Percentiles rank a stretch among this genome's conserved stretches.
Conservation (phyloP, 129 eudicot species). For the Saussurea involucrata region DNA sequence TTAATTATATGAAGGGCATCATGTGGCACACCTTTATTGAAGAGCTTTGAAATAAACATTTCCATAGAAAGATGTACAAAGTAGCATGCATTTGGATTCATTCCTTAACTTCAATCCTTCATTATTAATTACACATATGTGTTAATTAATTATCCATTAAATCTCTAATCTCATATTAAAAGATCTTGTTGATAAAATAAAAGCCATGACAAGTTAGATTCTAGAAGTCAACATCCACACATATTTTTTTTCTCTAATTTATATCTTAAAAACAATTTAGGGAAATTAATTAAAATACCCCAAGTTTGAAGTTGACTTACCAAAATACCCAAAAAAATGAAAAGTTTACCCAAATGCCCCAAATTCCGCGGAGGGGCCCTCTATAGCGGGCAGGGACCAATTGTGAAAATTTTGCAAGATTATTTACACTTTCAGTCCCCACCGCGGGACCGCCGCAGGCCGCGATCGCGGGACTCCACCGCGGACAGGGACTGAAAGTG, state of each 20-base stretch:
- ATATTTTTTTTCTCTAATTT: background rate
- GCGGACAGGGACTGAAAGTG: too few species aligned
- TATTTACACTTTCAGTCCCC: too few species aligned
- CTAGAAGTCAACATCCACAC: background rate
- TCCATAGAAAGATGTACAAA: slow-evolving; percentile 11
- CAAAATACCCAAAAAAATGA: too few species aligned
- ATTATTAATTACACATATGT: slow-evolving; percentile 1
- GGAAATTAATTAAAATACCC: too few species aligned
- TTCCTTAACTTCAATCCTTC: background rate
- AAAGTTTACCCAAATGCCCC: too few species aligned
- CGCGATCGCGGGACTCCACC: too few species aligned
- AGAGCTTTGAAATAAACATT: background rate
- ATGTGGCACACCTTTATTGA: slow-evolving; percentile 12
- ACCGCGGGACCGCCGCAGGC: too few species aligned
- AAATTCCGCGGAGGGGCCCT: too few species aligned
- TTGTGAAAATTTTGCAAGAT: too few species aligned
- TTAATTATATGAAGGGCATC: too few species aligned
- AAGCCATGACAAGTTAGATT: background rate
- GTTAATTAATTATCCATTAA: background rate
- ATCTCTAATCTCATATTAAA: background rate
- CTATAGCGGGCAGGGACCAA: too few species aligned
- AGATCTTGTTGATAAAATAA: background rate
- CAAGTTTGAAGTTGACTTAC: too few species aligned
- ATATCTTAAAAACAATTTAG: background rate
- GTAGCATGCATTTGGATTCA: slow-evolving; percentile 5